These are phyloP conservation scores for Solanum paucissectum DNA, from an alignment of 257 asterid species.

Conservation along the genomic window DNA sequence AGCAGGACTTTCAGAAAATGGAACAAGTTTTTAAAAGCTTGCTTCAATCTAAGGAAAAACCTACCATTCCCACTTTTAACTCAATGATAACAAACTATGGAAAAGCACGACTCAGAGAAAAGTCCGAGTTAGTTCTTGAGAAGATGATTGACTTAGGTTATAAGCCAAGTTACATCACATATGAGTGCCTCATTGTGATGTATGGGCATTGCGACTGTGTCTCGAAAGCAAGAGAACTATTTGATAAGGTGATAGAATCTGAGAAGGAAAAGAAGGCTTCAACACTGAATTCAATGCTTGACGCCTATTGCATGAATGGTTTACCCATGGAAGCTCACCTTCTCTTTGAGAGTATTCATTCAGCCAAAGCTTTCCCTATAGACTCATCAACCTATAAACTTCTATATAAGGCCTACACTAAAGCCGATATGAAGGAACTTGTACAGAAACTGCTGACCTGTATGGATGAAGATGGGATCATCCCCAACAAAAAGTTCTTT, in stretches of 20 bases:
- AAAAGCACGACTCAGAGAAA: slow-evolving; percentile 78
- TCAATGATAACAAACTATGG: slow-evolving; percentile 96
- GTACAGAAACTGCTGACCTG: slow-evolving; percentile 36
- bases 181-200: slow-evolving; percentile 73
- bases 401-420: slow-evolving; percentile 71
- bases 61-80: slow-evolving; percentile 74
- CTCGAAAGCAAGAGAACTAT: slow-evolving; percentile 67
- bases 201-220: slow-evolving; percentile 75
- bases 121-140: slow-evolving; percentile 45
- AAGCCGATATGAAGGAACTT: slow-evolving; percentile 74
- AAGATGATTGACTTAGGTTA: slow-evolving; percentile 74
- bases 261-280: slow-evolving; percentile 63
- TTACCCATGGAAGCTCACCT: slow-evolving; percentile 64
- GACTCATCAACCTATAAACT: slow-evolving; percentile 77
- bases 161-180: slow-evolving; percentile 67
- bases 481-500: slow-evolving; percentile 79
- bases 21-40: slow-evolving; percentile 85
- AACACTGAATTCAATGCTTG: slow-evolving; percentile 86
- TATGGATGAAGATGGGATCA: slow-evolving; percentile 83
- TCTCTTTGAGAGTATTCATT: slow-evolving; percentile 52
- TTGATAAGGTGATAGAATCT: slow-evolving; percentile 41
- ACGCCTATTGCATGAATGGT: slow-evolving; percentile 68
- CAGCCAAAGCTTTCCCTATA: slow-evolving; percentile 25
- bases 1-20: slow-evolving; percentile 91
- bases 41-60: slow-evolving; percentile 68